These are phyloP conservation scores for Daldinia childiae DNA, from an alignment of 495 filamentous ascomycete species.

Conservation along the genomic window DNA sequence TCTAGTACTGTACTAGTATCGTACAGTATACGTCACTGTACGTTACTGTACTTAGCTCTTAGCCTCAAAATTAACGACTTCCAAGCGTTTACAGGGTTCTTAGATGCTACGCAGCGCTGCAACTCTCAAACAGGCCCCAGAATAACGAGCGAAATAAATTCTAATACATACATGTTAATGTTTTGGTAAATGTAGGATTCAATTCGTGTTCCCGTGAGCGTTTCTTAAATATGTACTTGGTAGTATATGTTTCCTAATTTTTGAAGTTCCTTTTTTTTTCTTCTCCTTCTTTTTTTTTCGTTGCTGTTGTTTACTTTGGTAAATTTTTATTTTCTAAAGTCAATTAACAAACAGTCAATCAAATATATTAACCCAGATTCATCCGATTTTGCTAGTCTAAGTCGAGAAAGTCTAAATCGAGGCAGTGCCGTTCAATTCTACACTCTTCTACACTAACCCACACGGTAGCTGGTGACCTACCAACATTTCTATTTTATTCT, in stretches of 20 bases:
- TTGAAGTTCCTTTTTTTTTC: background rate
- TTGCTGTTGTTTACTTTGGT: background rate
- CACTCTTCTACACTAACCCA: background rate
- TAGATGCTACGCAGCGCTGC: conserved; percentile 25
- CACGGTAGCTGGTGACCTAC: background rate
- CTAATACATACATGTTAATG: background rate
- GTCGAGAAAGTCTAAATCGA: background rate
- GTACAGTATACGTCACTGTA: conserved; percentile 21
- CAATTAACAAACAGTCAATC: background rate
- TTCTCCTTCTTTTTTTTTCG: background rate
- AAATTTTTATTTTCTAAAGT: background rate
- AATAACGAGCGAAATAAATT: conserved; percentile 15
- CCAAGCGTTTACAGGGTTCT: conserved; percentile 20
- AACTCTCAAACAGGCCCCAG: conserved; percentile 35
- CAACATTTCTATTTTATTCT: background rate
- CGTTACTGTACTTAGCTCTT: conserved; percentile 11
- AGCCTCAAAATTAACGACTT: conserved; percentile 23
- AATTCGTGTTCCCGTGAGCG: background rate
- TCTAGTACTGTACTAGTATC: background rate
- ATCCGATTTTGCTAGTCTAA: conserved; percentile 5
- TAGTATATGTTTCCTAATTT: background rate
- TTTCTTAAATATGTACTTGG: background rate
- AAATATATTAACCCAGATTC: background rate
- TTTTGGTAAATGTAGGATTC: background rate
- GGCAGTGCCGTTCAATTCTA: conserved; percentile 9